Evolutionary conservation across 805 yeast genomes (phyloP), one percentile per base, ranked within the genome.

Genomic region (Schwanniomyces sp.): DNA sequence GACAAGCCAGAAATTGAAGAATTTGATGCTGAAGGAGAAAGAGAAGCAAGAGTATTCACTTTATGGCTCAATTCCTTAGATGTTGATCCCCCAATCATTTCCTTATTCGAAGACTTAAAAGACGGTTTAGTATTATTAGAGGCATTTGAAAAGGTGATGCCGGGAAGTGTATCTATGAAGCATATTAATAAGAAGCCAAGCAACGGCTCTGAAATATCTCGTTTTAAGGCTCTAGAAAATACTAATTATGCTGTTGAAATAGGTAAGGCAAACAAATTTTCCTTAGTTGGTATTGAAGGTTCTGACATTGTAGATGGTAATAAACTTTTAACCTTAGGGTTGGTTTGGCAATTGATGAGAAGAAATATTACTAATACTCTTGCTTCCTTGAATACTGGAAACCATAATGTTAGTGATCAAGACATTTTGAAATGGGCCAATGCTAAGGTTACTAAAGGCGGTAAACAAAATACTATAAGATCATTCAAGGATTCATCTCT

Each of bases 321-420:
- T 64, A 88, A 87, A 63, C 78, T 92, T 44, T 78, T 94, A 58
- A 90, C 96, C 0, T 79, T 94, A 57, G 99, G 94, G 11, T 79
- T 94, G 46, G 97, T 92, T 34, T 94, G 99, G 99, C 99, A 94
- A 76, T 79, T 94, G 62, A 94, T 94, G 99, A 84, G 99, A 67
- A 82, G 96, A 67, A 94, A 94, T 70, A 95, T 94, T 59, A 85
- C 85, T 51, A 80, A 84, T 56, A 94, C 99, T 2, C 79, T 94
- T 62, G 78, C 86, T 44, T 78, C 82, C 37, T 75, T 94, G 54
- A 74, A 83, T 49, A 81, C 82, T 47, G 80, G 81, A 58, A 91
- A 86, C 54, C 54, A 52, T 37, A 49, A 54, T 27, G 72, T 91
- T 56, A 71, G 88, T 17, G 99, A 94, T 72, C 50, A 82, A 29